Evolutionary conservation across 2,329 filamentous ascomycete genomes (phyloP).

Genomic region (Arthrobotrys sphaeroides): DNA sequence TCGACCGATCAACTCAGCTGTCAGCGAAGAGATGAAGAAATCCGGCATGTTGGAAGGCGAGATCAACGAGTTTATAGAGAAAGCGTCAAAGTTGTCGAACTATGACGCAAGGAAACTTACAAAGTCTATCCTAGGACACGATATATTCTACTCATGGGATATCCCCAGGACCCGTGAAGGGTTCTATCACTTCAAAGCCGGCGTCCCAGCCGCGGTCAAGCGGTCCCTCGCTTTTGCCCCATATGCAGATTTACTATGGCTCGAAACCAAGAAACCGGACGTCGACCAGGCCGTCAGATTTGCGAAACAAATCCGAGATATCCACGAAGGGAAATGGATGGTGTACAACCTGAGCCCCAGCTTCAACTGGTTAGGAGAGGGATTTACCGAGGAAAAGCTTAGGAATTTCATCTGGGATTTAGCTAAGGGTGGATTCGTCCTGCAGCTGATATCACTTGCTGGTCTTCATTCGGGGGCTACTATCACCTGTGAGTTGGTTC

Average conservation of each 20-base stretch:
- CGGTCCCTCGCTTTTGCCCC: conserved; percentile 90
- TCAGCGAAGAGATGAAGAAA: conserved; percentile 75
- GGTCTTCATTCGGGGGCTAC: conserved; percentile 74
- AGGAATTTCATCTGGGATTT: conserved; percentile 97
- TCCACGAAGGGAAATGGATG: conserved; percentile 78
- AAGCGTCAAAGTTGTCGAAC: conserved; percentile 57
- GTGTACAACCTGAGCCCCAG: conserved; percentile 97
- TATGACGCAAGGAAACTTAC: conserved; percentile 79
- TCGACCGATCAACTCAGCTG: conserved; percentile 65
- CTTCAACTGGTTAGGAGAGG: conserved; percentile 98
- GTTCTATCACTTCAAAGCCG: conserved; percentile 88
- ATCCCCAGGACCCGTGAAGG: conserved; percentile 92
- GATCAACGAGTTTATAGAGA: conserved; percentile 72
- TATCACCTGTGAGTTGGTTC: conserved; percentile 63
- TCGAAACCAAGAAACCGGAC: conserved; percentile 90
- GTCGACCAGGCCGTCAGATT: conserved; percentile 80
- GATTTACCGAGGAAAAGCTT: conserved; percentile 82
- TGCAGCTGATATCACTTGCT: conserved; percentile 74
- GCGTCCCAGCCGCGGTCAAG: conserved; percentile 87
- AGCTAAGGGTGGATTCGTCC: conserved; percentile 81
- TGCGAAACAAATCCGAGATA: conserved; percentile 74
- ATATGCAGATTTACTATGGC: conserved; percentile 94
- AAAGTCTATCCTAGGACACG: conserved; percentile 56
- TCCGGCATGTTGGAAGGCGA: conserved; percentile 72
- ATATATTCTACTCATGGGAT: conserved; percentile 86